Evolutionary conservation across 225 moss, liverwort and hornwort genomes (phyloP).

Genomic region (Pleurozium schreberi): DNA sequence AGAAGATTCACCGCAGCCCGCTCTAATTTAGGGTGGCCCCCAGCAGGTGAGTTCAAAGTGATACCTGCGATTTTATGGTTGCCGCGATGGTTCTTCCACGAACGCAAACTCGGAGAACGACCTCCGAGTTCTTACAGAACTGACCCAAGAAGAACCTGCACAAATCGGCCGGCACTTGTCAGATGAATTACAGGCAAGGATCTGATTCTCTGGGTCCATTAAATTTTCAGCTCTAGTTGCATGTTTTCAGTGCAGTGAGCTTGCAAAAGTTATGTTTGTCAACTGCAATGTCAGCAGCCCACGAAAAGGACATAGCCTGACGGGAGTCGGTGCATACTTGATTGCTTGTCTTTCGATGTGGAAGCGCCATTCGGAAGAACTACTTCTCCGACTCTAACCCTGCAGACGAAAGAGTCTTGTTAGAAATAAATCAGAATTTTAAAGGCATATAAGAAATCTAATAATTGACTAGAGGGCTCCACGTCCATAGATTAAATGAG

Average conservation of each 20-base stretch:
- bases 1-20: conserved; percentile 17
- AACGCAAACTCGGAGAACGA: neutral
- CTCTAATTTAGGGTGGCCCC: conserved; percentile 1
- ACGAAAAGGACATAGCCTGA: neutral
- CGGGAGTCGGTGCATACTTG: neutral
- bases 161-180: neutral
- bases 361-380: neutral
- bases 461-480: neutral
- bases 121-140: neutral
- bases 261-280: neutral
- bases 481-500: neutral
- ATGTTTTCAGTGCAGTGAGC: neutral
- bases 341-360: neutral
- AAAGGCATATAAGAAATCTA: neutral
- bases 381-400: neutral
- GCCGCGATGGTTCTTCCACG: neutral
- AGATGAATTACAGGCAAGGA: neutral
- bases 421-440: neutral
- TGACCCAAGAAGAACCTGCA: neutral
- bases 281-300: neutral
- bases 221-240: neutral
- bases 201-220: neutral
- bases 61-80: conserved; percentile 11
- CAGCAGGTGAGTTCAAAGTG: conserved; percentile 12
- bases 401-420: neutral